A percentile compares a stretch with the other conserved stretches of the same genome.
These are phyloP conservation scores for Kwoniella bestiolae DNA, from an alignment of 768 basidiomycete genomes.

Conservation along the genomic window DNA sequence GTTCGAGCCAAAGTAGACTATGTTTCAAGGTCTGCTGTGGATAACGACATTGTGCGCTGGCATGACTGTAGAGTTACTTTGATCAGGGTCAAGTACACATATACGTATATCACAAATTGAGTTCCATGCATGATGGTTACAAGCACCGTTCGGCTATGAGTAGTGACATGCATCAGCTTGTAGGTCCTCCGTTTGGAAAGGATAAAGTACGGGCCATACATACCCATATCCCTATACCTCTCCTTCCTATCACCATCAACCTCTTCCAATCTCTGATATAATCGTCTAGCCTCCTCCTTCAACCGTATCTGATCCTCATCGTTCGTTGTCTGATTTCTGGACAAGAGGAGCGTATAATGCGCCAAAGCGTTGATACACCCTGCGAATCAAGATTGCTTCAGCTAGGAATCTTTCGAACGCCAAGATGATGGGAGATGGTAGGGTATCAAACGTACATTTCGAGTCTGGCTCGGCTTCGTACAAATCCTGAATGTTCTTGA, in stretches of 20 bases:
- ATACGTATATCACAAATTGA: too few species aligned
- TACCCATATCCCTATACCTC: conserved; percentile 64
- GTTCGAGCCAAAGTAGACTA: too few species aligned
- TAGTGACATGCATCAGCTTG: not conserved
- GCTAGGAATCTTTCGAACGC: too few species aligned
- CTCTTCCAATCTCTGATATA: conserved; percentile 61
- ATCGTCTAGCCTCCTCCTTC: conserved; percentile 61
- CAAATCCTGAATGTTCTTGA: conserved; percentile 77
- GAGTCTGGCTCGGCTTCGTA: conserved; percentile 87
- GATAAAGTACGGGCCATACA: too few species aligned
- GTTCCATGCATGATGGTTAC: too few species aligned
- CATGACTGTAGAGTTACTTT: too few species aligned
- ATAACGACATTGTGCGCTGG: too few species aligned
- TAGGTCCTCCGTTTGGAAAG: too few species aligned
- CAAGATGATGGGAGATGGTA: too few species aligned
- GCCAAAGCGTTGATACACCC: conserved; percentile 95
- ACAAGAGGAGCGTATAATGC: conserved; percentile 74
- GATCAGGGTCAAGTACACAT: too few species aligned
- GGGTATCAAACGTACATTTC: conserved; percentile 68
- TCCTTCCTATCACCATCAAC: conserved; percentile 70
- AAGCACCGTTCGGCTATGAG: not conserved
- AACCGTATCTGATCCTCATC: conserved; percentile 41
- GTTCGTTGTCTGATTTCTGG: conserved; percentile 59
- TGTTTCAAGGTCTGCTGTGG: too few species aligned
- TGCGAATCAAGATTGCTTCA: conserved; percentile 55